phyloP scores from a whole-genome alignment of 805 yeast genomes.

The Tetrapisispora nanseiensis region DNA sequence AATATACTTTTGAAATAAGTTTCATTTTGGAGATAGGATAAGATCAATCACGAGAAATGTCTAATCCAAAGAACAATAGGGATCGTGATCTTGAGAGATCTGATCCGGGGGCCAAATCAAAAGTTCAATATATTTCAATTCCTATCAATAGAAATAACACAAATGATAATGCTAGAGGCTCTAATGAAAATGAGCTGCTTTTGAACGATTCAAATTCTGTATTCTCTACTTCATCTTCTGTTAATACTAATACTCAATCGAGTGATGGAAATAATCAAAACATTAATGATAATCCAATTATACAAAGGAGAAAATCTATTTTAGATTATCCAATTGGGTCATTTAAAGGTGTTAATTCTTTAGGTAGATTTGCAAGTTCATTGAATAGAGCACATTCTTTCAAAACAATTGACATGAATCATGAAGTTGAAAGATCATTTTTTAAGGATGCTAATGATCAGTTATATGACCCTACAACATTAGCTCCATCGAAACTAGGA shows the following conservation, averaged over 20 bases:
- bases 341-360: conserved; percentile 55
- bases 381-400: conserved; percentile 71
- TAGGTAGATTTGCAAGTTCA: conserved; percentile 73
- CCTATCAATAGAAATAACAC: conserved; percentile 18
- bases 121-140: conserved; percentile 27
- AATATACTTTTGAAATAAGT: too few relatives aligned
- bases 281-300: background rate
- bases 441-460: conserved; percentile 53
- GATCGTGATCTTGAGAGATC: background rate
- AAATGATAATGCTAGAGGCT: background rate
- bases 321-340: conserved; percentile 45
- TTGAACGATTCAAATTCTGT: conserved; percentile 2
- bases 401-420: conserved; percentile 40
- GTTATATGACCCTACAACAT: conserved; percentile 54
- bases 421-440: conserved; percentile 44
- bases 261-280: background rate
- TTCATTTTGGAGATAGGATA: too few relatives aligned
- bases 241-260: background rate
- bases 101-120: conserved; percentile 6
- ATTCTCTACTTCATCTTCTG: conserved; percentile 2
- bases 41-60: background rate
- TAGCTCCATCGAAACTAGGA: conserved; percentile 58
- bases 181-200: background rate
- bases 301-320: conserved; percentile 30
- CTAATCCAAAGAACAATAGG: background rate